These are phyloP conservation scores for Didymella sp. DNA, from an alignment of 2,329 filamentous ascomycete genomes.

Conservation along the genomic window DNA sequence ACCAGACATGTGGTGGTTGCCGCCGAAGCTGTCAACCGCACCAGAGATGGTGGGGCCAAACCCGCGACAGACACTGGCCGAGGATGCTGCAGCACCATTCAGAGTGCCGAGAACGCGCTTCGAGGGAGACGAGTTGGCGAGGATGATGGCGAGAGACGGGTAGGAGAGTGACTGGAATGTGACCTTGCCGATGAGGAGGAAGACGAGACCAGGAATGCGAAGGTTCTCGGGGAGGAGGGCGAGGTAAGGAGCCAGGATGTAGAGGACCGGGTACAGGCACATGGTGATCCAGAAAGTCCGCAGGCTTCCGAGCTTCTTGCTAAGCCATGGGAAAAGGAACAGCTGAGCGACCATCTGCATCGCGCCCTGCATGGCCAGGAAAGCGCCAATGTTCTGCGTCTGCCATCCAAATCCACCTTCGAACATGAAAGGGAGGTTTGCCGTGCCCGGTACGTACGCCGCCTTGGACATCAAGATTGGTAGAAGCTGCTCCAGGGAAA, in stretches of 20 bases:
- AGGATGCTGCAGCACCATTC: conserved; percentile 90
- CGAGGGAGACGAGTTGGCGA: conserved; percentile 86
- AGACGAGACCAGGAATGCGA: conserved; percentile 76
- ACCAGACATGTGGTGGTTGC: conserved; percentile 81
- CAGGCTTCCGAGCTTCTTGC: conserved; percentile 76
- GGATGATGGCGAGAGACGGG: conserved; percentile 85
- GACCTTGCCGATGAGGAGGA: conserved; percentile 87
- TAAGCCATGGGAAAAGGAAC: conserved; percentile 81
- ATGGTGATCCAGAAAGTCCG: conserved; percentile 83
- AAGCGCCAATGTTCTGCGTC: conserved; percentile 83
- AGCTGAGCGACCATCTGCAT: conserved; percentile 90
- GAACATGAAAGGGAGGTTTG: conserved; percentile 83
- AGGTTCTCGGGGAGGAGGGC: conserved; percentile 77
- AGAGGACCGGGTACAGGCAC: conserved; percentile 83
- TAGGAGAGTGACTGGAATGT: conserved; percentile 91
- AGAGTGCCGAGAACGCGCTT: conserved; percentile 86
- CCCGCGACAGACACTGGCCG: conserved; percentile 85
- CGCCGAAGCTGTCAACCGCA: conserved; percentile 79
- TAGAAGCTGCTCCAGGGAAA: conserved; percentile 93
- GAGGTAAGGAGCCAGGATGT: conserved; percentile 87
- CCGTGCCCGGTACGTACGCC: conserved; percentile 55
- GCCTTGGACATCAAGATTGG: conserved; percentile 86
- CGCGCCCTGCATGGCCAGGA: conserved; percentile 85
- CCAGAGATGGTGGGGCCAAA: conserved; percentile 90
- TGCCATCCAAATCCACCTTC: conserved; percentile 83